Conservation (phyloP, 495 filamentous ascomycete genomes). For the Penicillium atrosanguineum region DNA sequence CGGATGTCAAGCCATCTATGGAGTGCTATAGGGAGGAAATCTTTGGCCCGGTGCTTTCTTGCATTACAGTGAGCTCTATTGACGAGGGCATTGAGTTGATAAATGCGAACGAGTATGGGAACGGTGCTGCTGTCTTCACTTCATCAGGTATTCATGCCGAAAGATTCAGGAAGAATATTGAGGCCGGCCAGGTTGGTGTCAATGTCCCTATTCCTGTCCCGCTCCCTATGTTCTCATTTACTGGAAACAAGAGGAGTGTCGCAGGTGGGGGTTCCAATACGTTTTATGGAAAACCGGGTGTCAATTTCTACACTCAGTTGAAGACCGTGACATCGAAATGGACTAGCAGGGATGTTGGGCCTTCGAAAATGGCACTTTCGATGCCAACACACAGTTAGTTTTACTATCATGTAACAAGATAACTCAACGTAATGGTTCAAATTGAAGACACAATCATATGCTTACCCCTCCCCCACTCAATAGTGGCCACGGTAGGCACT, state of each 20-base stretch:
- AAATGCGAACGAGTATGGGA: slow-evolving; percentile 65
- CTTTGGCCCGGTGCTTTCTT: slow-evolving; percentile 25
- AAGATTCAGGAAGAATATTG: slow-evolving; percentile 58
- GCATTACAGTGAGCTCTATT: slow-evolving; percentile 60
- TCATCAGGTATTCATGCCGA: slow-evolving; percentile 54
- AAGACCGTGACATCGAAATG: slow-evolving; percentile 75
- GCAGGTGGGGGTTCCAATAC: slow-evolving; percentile 87
- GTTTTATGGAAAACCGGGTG: slow-evolving; percentile 85
- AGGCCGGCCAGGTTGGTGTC: slow-evolving; percentile 52
- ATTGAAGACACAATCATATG: not conserved
- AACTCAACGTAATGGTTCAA: not conserved
- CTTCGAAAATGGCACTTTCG: slow-evolving; percentile 3
- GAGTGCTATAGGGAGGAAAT: slow-evolving; percentile 25
- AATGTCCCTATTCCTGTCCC: slow-evolving; percentile 77
- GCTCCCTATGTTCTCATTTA: slow-evolving; percentile 91
- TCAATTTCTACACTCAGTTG: slow-evolving; percentile 89
- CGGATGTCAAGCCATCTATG: slow-evolving; percentile 13
- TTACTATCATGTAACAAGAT: not conserved
- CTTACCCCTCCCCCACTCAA: too few relatives aligned
- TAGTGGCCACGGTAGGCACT: too few relatives aligned
- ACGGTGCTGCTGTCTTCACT: slow-evolving; percentile 65
- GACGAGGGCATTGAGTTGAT: slow-evolving; percentile 35
- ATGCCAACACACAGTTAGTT: slow-evolving; percentile 5
- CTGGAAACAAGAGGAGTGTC: slow-evolving; percentile 90
- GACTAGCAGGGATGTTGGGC: slow-evolving; percentile 4